Base-by-base conservation (phyloP, 2,329 filamentous ascomycete species). In the Neopestalotiopsis rosae region DNA sequence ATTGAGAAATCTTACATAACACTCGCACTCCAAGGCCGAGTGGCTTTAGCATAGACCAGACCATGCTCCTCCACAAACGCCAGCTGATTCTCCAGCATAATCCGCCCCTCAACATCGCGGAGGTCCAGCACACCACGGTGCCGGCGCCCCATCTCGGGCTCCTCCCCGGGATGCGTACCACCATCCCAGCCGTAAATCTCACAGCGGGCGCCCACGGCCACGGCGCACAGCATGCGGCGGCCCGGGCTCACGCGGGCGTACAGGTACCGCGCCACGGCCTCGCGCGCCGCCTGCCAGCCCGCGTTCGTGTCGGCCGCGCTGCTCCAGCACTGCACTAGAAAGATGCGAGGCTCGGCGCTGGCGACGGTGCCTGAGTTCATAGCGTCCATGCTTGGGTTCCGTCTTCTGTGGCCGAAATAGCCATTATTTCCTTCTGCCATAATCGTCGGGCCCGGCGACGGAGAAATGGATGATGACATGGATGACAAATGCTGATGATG, bases 111-210 rank as follows among this genome's bases (percentile, higher is more conserved):
- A 6, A 14, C 12, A 2, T 30, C 24, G 12, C 57, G 12, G 17
- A 59, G 57, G 17, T 59, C 57, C 4, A 59, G 14, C n/a, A 24
- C 13, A 12, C 20, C 57, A 0, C 5, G 6, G 4, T 59, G 57
- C 57, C 57, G 57, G 17, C 57, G 57, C 7, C 14, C 57, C 57
- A 59, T 30, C 28, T 30, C 2, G 13, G 57, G n/a, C 57, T 17
- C 13, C 57, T 17, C 24, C 9, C 28, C 49, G 49, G 49, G 6
- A 38, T 10, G 14, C 45, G 6, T 20, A 4, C 20, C 57, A 3
- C 61, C 61, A 20, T 63, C 61, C 61, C 61, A 63, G 61, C 30
- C 61, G n/a, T 42, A 42, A 14, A 63, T 13, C 61, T 63, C 61
- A 14, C 28, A 38, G 12, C 38, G 30, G 30, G 61, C 61, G 3